A percentile compares a stretch with the other conserved stretches of the same genome.
Evolutionary conservation across 176 grass and related monocot species (phyloP).

Genomic region (Hordeum vulgare): DNA sequence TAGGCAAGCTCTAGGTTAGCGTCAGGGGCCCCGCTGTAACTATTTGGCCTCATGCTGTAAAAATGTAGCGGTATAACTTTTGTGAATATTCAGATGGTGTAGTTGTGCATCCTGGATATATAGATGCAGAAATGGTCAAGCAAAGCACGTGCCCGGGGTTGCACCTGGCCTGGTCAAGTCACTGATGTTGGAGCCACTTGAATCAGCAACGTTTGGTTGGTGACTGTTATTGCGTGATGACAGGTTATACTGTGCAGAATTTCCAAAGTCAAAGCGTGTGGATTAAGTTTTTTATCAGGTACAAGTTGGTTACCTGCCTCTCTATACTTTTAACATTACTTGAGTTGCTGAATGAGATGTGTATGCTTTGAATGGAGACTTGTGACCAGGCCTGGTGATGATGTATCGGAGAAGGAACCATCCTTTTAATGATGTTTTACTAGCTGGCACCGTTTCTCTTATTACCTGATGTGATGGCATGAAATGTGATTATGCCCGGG

Average conservation of each 20-base stretch:
- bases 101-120: background rate
- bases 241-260: background rate
- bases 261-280: background rate
- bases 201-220: background rate
- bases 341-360: background rate
- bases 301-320: background rate
- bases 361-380: conserved; percentile 15
- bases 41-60: conserved; percentile 39
- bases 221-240: background rate
- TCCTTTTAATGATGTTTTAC: background rate
- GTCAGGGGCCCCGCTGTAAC: background rate
- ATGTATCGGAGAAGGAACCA: background rate
- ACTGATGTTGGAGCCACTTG: background rate
- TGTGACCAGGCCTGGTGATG: background rate
- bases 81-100: conserved; percentile 15
- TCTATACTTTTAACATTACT: background rate
- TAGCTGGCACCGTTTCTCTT: background rate
- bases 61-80: conserved; percentile 30
- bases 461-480: background rate
- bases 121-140: background rate
- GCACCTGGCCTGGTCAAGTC: background rate
- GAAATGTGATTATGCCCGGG: no score
- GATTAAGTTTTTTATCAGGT: background rate
- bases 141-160: conserved; percentile 14
- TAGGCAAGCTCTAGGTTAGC: conserved; percentile 40